Conservation (phyloP, 2,329 filamentous ascomycete genomes). For the Xylariales sp. region DNA sequence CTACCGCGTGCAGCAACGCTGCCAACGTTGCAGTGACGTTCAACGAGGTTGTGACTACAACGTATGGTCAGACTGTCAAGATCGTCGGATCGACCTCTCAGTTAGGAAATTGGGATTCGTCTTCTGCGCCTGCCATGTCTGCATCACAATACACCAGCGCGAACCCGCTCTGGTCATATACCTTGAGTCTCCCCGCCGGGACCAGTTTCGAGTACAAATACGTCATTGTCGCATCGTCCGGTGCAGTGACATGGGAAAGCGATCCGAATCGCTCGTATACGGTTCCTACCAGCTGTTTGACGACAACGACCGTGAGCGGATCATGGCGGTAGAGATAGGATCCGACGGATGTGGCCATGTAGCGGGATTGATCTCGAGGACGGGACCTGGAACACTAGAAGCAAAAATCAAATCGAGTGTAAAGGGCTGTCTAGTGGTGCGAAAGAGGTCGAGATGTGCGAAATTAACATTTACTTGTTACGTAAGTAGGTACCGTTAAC, state of each 20-base stretch:
- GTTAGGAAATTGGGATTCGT: slow-evolving; percentile 42
- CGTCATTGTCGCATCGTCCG: slow-evolving; percentile 37
- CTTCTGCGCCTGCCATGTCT: slow-evolving; percentile 35
- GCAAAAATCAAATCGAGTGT: no score
- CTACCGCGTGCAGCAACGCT: slow-evolving; percentile 26
- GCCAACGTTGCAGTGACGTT: slow-evolving; percentile 30
- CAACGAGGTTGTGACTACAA: slow-evolving; percentile 33
- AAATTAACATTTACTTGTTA: no score
- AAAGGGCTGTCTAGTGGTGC: no score
- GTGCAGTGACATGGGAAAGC: slow-evolving; percentile 43
- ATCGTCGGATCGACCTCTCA: slow-evolving; percentile 28
- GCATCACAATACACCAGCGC: slow-evolving; percentile 46
- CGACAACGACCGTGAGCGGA: slow-evolving; percentile 3
- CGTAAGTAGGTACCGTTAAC: no score
- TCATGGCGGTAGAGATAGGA: slow-evolving; percentile 7
- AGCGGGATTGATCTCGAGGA: no score
- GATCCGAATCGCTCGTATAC: slow-evolving; percentile 23
- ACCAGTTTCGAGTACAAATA: slow-evolving; percentile 46
- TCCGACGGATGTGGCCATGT: no score
- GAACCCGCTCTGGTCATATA: slow-evolving; percentile 42
- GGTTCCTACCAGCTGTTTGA: slow-evolving; percentile 5
- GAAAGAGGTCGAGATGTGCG: no score
- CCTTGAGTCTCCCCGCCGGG: slow-evolving; percentile 39
- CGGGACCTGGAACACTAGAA: no score
- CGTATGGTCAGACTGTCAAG: slow-evolving; percentile 41